Evolutionary conservation across 305 asterid species (phyloP), one percentile per base, ranked within the genome.

Genomic region (Salvia sclarea): DNA sequence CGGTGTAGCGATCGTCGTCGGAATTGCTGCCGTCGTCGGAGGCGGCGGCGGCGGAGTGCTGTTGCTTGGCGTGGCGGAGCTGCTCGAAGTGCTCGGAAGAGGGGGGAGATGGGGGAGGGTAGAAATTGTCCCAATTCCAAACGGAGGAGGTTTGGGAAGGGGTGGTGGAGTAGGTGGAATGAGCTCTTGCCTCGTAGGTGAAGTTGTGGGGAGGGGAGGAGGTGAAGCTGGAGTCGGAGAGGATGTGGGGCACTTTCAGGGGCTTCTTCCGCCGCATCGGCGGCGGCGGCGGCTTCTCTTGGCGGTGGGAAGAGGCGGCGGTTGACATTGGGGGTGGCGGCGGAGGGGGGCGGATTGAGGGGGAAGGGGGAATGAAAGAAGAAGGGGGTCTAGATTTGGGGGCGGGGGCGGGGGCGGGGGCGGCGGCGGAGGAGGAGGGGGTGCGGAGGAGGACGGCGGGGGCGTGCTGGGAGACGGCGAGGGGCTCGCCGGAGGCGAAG

Each of bases 71-170:
- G 35, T 35, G 69, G 12, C 79, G 80, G 70, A 81, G 67, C n/a
- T 84, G 88, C 24, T 87, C 85, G 70, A 94, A 94, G 68, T 82
- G 91, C 37, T 86, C 99, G 33, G 98, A 91, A 49, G 64, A 77
- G 0, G 99, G 99, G n/a, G 99, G 96, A n/a, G 99, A 83, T 0
- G 97, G 98, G 6, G 99, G 99, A n/a, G 99, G 95, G 43, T 84
- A 79, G 66, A 94, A 82, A 69, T 82, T 86, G 43, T 94, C 99
- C 98, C 99, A 94, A 73, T 94, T 87, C 96, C 97, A 94, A 0
- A 89, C 89, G 4, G 98, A 91, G 6, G 99, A 94, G 10, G 91
- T 62, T 61, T 91, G 96, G 3, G 98, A 94, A 21, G 97, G 96
- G 25, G 96, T 94, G 58, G 60, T 66, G 2, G 96, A 77, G 76